These are phyloP conservation scores for Tinospora cordifolia DNA, from an alignment of 164 flowering plant species.

Conservation along the genomic window DNA sequence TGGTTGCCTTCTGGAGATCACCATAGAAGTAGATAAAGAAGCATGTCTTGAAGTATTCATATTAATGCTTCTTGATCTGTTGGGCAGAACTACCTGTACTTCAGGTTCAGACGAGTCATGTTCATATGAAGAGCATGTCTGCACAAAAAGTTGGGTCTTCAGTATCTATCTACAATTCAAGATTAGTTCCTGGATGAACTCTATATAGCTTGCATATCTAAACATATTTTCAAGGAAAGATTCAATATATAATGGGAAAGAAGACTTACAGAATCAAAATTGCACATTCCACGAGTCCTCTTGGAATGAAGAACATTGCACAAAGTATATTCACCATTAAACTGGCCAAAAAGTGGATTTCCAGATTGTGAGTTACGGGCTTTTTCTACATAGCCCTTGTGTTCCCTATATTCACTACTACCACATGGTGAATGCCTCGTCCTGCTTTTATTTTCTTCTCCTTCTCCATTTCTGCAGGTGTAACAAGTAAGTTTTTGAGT, in stretches of 20 bases:
- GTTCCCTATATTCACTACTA: neutral
- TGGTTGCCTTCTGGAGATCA: neutral
- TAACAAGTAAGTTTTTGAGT: neutral
- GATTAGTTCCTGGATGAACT: no score
- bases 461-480: slow-evolving; percentile 1
- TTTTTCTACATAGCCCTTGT: neutral
- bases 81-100: neutral
- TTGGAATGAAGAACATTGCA: neutral
- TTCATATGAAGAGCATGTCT: neutral
- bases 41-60: neutral
- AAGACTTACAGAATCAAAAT: neutral
- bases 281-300: neutral
- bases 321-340: neutral
- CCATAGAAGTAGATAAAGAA: neutral
- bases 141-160: no score
- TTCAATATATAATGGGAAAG: neutral
- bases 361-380: neutral
- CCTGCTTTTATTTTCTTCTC: neutral
- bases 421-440: neutral
- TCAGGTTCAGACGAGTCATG: neutral
- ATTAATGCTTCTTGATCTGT: neutral
- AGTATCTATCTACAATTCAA: no score
- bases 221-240: no score
- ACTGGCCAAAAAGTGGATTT: neutral
- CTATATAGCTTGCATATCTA: no score